These are phyloP conservation scores for Microdochium nivale DNA, from an alignment of 2,329 filamentous ascomycete genomes.

Conservation along the genomic window DNA sequence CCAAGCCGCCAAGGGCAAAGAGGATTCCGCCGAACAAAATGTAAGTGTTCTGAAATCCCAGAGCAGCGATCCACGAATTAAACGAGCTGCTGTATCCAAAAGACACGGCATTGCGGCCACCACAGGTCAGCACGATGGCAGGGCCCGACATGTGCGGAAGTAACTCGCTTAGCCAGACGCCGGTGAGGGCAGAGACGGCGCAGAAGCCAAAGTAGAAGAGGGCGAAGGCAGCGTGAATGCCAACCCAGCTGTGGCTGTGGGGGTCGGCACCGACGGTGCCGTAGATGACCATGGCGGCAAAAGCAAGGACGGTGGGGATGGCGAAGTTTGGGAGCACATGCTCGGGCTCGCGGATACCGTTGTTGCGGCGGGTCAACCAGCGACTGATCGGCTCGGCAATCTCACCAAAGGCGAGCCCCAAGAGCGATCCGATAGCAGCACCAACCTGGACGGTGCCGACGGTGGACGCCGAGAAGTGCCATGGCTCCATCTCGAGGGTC, in stretches of 20 bases:
- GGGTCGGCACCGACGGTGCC: constrained; percentile 5
- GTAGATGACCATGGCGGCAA: constrained; percentile 4
- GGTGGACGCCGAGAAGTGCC: constrained; percentile 6
- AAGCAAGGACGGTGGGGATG: constrained; percentile 3
- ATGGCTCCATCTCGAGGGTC: constrained; percentile 5
- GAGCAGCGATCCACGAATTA: constrained; percentile 7
- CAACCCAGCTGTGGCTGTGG: constrained; percentile 4
- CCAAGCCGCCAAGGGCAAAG: constrained; percentile 3
- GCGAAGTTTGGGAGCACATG: constrained; percentile 3
- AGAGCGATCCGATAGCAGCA: constrained; percentile 3
- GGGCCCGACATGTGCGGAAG: not conserved
- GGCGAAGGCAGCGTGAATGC: constrained; percentile 4
- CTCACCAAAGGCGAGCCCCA: constrained; percentile 5
- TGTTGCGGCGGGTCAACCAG: not conserved
- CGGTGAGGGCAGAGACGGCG: constrained; percentile 3
- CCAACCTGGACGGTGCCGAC: constrained; percentile 6
- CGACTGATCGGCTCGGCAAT: constrained; percentile 7
- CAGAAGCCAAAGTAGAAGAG: constrained; percentile 5
- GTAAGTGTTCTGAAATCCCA: constrained; percentile 4
- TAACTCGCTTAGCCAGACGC: constrained; percentile 4
- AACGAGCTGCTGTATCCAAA: constrained; percentile 7
- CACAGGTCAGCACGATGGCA: not conserved
- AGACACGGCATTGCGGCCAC: constrained; percentile 3
- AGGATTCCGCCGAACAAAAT: constrained; percentile 5
- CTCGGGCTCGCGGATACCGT: not conserved